Base-by-base conservation (phyloP, 352 stramenopile species). In the Globisporangium middletonii region DNA sequence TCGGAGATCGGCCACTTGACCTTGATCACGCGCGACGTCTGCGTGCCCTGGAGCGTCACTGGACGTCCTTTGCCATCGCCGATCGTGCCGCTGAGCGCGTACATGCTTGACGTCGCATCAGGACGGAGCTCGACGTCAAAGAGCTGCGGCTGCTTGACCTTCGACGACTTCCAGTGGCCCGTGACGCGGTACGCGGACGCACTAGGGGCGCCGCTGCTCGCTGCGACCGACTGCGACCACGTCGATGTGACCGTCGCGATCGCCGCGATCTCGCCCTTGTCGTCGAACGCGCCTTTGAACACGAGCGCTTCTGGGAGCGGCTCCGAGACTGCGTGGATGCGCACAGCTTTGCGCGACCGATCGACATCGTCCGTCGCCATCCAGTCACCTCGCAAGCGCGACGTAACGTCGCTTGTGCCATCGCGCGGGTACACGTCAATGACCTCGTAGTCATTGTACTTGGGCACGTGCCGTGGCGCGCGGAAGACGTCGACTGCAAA, bases 361-460 rank as follows among this genome's bases (percentile, higher is more conserved):
- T 95, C 86, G 12, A 79, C 79, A 18, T 84, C 75, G 64, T 95
- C 86, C 28, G 57, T 82, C 6, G 67, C 86, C 62, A 91, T 83
- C 86, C 86, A 95, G 47, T 89, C 77, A 7, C 83, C 86, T 54
- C 72, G 71, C 23, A 95, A 30, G 48, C 18, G 65, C 30, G 30
- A 60, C 42, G 12, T 44, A 11, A 63, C 67, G 28, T 62, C 47
- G 28, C 49, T 27, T 46, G 49, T 7, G 49, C 28, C 38, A 18
- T 18, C 44, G 30, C 54, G 53, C 33, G 62, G 61, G 49, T 85
- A 79, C 18, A 95, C 49, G 19, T 92, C 72, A 33, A 94, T 94
- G 12, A 92, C 79, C 60, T 95, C 86, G 61, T 95, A 95, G 52
- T 95, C 84, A 38, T 91, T 91, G 63, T 94, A 95, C 44, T 89